Evolutionary conservation across 352 stramenopile species (phyloP).

Genomic region (Pelagophyceae sp.): DNA sequence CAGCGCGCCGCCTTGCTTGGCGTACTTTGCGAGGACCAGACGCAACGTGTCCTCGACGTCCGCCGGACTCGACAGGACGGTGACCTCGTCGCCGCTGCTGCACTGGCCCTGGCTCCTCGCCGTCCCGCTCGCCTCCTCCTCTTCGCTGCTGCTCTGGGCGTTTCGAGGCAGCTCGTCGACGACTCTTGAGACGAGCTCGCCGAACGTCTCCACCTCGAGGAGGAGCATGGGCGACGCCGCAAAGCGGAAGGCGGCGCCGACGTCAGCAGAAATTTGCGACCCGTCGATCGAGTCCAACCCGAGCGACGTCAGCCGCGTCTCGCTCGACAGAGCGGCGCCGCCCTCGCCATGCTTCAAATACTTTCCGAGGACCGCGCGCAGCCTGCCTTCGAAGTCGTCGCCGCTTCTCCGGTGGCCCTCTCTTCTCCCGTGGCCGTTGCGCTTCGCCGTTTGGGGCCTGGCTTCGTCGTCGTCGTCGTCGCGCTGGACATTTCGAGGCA

Average conservation of each 20-base stretch:
- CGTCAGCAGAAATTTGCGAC: not conserved
- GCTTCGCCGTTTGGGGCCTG: not conserved
- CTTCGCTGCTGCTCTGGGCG: not conserved
- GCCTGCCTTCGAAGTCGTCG: not conserved
- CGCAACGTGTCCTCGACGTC: not conserved
- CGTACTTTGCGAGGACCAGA: not conserved
- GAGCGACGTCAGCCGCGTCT: not conserved
- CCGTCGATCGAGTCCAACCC: constrained; percentile 5
- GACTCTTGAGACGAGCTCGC: not conserved
- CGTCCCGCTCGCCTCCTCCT: not conserved
- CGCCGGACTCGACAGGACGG: not conserved
- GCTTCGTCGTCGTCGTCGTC: not conserved
- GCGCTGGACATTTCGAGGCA: not conserved
- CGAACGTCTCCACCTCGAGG: constrained; percentile 5
- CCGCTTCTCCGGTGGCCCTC: too few relatives aligned
- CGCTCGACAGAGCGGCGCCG: not conserved
- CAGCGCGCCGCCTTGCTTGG: not conserved
- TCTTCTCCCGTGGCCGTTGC: too few relatives aligned
- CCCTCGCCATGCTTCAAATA: not conserved
- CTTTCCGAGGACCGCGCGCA: not conserved
- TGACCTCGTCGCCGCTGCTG: not conserved
- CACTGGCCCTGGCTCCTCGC: not conserved
- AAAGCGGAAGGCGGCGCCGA: not conserved
- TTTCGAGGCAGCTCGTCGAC: not conserved
- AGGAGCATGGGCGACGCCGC: constrained; percentile 13